phyloP scores from a whole-genome alignment of 2,329 filamentous ascomycete species.

The Calonectria hongkongensis region DNA sequence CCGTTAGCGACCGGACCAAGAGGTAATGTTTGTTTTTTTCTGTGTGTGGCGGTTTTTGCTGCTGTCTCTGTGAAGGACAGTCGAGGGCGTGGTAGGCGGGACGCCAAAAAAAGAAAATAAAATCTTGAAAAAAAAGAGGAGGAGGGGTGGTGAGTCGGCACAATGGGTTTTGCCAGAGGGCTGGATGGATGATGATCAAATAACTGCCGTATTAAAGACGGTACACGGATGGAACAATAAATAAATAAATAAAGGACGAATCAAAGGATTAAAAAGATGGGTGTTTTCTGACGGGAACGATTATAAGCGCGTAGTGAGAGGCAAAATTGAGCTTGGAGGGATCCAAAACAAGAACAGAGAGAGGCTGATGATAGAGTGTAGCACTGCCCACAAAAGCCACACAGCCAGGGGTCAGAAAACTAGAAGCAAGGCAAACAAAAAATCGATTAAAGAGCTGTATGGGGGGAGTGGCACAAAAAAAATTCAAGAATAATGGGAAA shows the following conservation, averaged over 20 bases:
- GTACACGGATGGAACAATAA: neutral
- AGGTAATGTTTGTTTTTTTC: slow-evolving; percentile 22
- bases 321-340: slow-evolving; percentile 5
- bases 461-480: neutral
- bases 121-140: neutral
- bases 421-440: slow-evolving; percentile 17
- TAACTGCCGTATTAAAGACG: slow-evolving; percentile 1
- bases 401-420: slow-evolving; percentile 31
- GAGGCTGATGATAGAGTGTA: slow-evolving; percentile 27
- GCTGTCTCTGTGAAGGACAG: neutral
- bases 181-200: neutral
- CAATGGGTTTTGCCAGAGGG: neutral
- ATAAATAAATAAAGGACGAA: neutral
- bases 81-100: neutral
- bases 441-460: slow-evolving; percentile 27
- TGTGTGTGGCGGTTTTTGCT: slow-evolving; percentile 7
- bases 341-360: slow-evolving; percentile 28
- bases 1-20: slow-evolving; percentile 16
- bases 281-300: slow-evolving; percentile 6
- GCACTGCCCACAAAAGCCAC: slow-evolving; percentile 36
- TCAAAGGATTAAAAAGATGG: slow-evolving; percentile 1
- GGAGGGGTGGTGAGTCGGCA: slow-evolving; percentile 4
- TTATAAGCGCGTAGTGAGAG: slow-evolving; percentile 14
- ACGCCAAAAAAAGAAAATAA: neutral
- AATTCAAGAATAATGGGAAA: slow-evolving; percentile 17